Conservation (phyloP, 805 yeast genomes). For the Danielozyma ontarioensis region DNA sequence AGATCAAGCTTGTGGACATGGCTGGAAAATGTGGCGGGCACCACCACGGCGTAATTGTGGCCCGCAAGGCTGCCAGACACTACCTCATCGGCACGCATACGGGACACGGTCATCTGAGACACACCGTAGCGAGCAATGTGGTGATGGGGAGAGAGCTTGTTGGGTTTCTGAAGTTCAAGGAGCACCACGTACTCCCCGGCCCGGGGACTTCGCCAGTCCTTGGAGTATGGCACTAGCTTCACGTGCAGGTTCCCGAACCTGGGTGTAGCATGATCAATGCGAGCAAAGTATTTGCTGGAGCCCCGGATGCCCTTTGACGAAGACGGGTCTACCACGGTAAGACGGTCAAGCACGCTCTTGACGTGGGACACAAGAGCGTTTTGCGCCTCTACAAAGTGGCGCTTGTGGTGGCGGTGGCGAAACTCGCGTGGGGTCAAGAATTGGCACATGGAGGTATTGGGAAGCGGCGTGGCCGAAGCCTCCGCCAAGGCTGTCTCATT, state of each 20-base stretch:
- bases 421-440: no score
- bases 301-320: constrained; percentile 8
- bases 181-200: constrained; percentile 9
- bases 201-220: neutral
- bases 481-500: no score
- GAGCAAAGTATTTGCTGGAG: neutral
- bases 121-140: constrained; percentile 21
- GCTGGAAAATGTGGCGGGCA: neutral
- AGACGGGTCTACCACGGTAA: constrained; percentile 8
- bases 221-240: neutral
- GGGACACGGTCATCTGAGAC: neutral
- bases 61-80: neutral
- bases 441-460: no score
- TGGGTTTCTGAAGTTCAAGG: constrained; percentile 23
- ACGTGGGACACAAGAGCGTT: constrained; percentile 1
- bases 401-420: no score
- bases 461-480: no score
- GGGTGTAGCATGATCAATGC: neutral
- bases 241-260: neutral
- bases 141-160: constrained; percentile 13
- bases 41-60: neutral
- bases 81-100: neutral
- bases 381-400: no score
- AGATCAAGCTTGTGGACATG: neutral
- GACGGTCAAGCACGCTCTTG: constrained; percentile 4